These are phyloP conservation scores for Neurospora crassa DNA, from an alignment of 2,329 filamentous ascomycete species.

Conservation along the genomic window DNA sequence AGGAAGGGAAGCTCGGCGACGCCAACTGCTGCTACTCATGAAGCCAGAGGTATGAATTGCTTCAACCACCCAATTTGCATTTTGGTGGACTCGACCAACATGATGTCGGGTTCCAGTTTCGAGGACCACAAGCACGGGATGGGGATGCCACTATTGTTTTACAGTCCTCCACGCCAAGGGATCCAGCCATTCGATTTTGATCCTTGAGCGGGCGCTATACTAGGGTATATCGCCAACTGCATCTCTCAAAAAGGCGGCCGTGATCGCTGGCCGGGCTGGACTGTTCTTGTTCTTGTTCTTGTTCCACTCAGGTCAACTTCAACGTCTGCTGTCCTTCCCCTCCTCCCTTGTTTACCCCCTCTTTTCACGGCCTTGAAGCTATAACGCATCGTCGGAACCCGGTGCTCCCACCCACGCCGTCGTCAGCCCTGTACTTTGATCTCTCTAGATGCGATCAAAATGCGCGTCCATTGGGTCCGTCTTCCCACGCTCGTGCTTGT, in stretches of 20 bases:
- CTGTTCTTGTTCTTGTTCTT: background rate
- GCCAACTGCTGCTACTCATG: background rate
- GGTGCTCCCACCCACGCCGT: background rate
- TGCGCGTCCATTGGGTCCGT: constrained; percentile 19
- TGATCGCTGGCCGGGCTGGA: background rate
- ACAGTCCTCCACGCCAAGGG: background rate
- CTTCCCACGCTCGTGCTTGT: constrained; percentile 20
- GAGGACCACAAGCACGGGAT: background rate
- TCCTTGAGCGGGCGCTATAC: background rate
- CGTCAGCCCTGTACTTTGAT: background rate
- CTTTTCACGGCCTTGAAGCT: background rate
- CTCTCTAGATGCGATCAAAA: constrained; percentile 16
- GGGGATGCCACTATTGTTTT: background rate
- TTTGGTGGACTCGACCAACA: background rate
- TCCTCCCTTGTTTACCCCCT: background rate
- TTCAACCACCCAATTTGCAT: background rate
- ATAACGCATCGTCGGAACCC: background rate
- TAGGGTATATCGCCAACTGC: background rate
- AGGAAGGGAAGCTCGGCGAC: background rate
- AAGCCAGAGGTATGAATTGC: background rate
- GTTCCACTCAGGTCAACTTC: background rate
- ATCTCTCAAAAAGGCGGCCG: background rate
- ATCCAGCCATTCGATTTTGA: background rate
- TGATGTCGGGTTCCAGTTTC: background rate
- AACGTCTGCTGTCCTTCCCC: background rate